Evolutionary conservation across 2,329 filamentous ascomycete genomes (phyloP), one percentile per base, ranked within the genome.

Genomic region (Xylariaceae sp.): DNA sequence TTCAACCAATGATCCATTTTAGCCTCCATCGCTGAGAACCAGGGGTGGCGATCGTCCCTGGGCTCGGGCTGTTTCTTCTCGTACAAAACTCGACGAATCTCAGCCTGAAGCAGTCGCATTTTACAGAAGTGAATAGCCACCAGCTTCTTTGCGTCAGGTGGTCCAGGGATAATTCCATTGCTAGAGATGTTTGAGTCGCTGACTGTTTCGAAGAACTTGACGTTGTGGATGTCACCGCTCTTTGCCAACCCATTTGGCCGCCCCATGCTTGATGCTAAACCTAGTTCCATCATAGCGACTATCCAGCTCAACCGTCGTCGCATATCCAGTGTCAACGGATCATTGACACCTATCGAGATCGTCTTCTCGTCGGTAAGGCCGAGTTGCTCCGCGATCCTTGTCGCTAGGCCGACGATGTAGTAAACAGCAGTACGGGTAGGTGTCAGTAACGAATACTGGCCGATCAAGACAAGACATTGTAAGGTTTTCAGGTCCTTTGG

Each of bases 41-140:
- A 97, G 1, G 90, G 90, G 73, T 97, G 89, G 41, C 85, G 81
- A 67, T 96, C 91, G 68, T 89, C 84, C 50, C 84, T 85, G 0
- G 93, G 93, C 48, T 90, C 87, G 0, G 85, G 76, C 44, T 88
- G 83, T 73, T 95, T 95, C 72, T 88, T 89, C 65, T 96, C 88
- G 70, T 99, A 98, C 0, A 98, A 78, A 6, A 87, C 88, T 55
- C 92, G 85, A 54, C 92, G 83, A 43, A 97, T 95, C 73, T 98
- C 93, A 14, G 93, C 85, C 71, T 97, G 93, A 12, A 93, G 78
- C 55, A 96, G 74, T 52, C 91, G 83, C 91, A 97, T 96, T 70
- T 90, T 93, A 77, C 92, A 92, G 67, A 96, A 95, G 71, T 99
- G 93, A 59, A 97, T 92, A 2, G 91, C 88, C 21, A 96, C 87